phyloP scores from a whole-genome alignment of 163 green algal genomes.

The Chloromonas sp. region DNA sequence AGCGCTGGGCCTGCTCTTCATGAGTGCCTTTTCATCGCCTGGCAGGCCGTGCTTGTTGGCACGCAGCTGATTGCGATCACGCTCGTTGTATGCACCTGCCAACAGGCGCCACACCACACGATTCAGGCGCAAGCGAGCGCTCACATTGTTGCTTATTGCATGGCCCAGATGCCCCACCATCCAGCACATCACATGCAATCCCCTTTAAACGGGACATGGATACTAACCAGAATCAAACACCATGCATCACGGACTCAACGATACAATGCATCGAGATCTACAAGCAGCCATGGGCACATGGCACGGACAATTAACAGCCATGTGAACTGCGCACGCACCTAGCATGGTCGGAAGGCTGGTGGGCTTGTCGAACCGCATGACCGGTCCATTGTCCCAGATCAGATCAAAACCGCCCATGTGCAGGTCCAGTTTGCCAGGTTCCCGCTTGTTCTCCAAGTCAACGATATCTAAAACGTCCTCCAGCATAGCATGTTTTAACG shows the following conservation, averaged over 20 bases:
- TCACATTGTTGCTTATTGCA: too few species aligned
- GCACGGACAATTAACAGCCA: not conserved
- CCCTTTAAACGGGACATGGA: too few species aligned
- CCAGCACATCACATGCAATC: too few species aligned
- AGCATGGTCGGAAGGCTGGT: constrained; percentile 36
- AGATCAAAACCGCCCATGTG: constrained; percentile 59
- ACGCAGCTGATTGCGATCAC: constrained; percentile 36
- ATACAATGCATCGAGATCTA: too few species aligned
- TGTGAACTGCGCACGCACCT: not conserved
- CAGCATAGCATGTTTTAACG: constrained; percentile 50
- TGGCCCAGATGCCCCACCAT: too few species aligned
- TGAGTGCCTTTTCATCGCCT: not conserved
- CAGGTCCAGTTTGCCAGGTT: constrained; percentile 34
- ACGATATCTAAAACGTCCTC: constrained; percentile 64
- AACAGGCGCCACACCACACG: not conserved
- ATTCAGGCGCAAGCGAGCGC: too few species aligned
- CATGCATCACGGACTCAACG: too few species aligned
- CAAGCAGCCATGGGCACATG: not conserved
- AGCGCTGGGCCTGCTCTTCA: too few species aligned
- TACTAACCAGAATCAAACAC: too few species aligned
- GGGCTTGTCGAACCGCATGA: constrained; percentile 41
- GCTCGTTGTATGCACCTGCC: constrained; percentile 29
- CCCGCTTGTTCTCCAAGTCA: constrained; percentile 54
- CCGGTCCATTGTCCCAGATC: constrained; percentile 49
- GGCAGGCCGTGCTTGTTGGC: constrained; percentile 19